phyloP scores from a whole-genome alignment of 768 basidiomycete species.

The Paxillus involutus region DNA sequence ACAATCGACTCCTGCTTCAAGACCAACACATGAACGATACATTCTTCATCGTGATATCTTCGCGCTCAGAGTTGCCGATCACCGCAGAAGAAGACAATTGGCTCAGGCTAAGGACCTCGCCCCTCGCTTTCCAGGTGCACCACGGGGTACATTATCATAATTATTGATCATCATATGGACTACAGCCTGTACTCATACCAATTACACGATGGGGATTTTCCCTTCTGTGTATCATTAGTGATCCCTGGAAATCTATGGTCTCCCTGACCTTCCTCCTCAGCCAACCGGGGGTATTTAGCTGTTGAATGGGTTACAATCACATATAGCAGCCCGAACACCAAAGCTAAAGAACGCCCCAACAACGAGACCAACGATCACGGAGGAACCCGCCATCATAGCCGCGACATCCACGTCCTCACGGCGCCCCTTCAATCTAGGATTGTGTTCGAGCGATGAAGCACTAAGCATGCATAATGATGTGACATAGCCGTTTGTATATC shows the following conservation, averaged over 20 bases:
- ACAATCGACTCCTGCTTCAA: constrained; percentile 32
- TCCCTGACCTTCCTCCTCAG: too few relatives aligned
- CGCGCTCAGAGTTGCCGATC: constrained; percentile 74
- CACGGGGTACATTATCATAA: constrained; percentile 31
- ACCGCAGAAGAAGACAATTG: constrained; percentile 65
- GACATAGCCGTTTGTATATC: constrained; percentile 80
- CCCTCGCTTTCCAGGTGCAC: constrained; percentile 68
- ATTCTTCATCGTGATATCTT: constrained; percentile 83
- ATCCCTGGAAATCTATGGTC: too few relatives aligned
- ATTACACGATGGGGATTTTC: not conserved
- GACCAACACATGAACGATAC: constrained; percentile 69
- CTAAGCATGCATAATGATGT: constrained; percentile 80
- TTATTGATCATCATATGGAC: too few relatives aligned
- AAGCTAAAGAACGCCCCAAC: constrained; percentile 82
- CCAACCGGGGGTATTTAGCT: not conserved
- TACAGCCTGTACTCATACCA: not conserved
- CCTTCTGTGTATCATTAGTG: not conserved
- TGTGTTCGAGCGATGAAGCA: constrained; percentile 78
- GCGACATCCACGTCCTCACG: constrained; percentile 83
- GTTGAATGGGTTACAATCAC: constrained; percentile 73
- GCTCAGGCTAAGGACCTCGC: constrained; percentile 69
- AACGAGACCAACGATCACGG: constrained; percentile 71
- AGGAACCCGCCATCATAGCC: constrained; percentile 80
- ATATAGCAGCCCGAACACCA: constrained; percentile 67
- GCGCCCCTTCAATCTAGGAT: constrained; percentile 65